Conservation (phyloP, 176 grass and related monocot genomes). For the Paspalum vaginatum region DNA sequence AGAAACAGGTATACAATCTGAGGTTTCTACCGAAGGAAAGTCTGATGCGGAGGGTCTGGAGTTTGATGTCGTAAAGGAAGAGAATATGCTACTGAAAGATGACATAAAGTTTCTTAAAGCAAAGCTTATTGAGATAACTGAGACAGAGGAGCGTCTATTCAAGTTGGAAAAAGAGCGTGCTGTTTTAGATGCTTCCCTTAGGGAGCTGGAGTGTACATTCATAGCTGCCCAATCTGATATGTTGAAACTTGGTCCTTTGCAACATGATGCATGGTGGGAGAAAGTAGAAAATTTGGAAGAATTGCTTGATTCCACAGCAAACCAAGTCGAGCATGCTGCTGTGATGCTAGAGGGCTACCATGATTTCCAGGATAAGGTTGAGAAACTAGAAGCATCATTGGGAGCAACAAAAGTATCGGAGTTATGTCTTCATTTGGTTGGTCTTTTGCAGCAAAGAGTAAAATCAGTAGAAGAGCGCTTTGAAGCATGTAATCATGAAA, state of each 20-base stretch:
- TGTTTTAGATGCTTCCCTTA: conserved; percentile 62
- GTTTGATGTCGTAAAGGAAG: conserved; percentile 57
- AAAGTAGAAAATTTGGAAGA: conserved; percentile 67
- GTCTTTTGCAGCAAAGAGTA: conserved; percentile 65
- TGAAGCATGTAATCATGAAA: conserved; percentile 63
- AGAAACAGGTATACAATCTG: conserved; percentile 37
- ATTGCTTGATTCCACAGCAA: conserved; percentile 56
- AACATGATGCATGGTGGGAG: conserved; percentile 62
- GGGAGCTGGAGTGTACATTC: conserved; percentile 56
- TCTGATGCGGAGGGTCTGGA: conserved; percentile 45
- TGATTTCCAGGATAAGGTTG: conserved; percentile 60
- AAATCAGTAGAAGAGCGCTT: conserved; percentile 70
- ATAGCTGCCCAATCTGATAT: conserved; percentile 58
- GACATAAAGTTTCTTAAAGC: conserved; percentile 59
- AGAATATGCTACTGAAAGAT: conserved; percentile 67
- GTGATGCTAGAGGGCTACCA: conserved; percentile 39
- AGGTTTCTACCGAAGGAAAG: conserved; percentile 53
- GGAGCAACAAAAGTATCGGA: conserved; percentile 54
- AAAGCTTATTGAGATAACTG: conserved; percentile 56
- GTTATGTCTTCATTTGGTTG: conserved; percentile 59
- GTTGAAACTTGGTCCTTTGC: conserved; percentile 54
- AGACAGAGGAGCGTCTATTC: conserved; percentile 64
- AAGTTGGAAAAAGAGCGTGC: conserved; percentile 72
- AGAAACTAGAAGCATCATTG: conserved; percentile 52
- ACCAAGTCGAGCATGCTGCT: conserved; percentile 53